Evolutionary conservation across 1,284 basidiomycete species (phyloP).

Genomic region (Dichomitus squalens): DNA sequence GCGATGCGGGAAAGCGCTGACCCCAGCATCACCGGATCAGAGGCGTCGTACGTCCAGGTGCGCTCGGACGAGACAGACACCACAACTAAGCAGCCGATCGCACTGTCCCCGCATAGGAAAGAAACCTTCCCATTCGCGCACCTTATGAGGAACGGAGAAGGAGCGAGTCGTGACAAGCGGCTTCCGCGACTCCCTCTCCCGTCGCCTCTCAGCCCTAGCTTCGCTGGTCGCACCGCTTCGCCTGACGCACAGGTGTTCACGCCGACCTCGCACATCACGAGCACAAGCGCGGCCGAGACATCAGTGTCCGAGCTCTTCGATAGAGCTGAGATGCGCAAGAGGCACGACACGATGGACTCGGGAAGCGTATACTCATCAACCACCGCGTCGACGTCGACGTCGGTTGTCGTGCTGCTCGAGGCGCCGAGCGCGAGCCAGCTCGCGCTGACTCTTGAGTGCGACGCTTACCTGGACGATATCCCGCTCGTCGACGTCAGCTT

Average conservation of each 20-base stretch:
- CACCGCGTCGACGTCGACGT: neutral
- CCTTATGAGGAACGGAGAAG: neutral
- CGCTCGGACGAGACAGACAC: neutral
- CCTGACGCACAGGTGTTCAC: neutral
- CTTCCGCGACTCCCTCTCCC: neutral
- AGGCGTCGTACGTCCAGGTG: neutral
- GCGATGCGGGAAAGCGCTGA: neutral
- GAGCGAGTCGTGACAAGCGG: neutral
- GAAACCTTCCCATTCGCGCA: neutral
- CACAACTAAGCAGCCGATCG: neutral
- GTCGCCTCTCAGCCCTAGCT: neutral
- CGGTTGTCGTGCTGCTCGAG: neutral
- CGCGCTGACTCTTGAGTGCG: neutral
- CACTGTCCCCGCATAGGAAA: neutral
- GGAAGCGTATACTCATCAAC: conserved; percentile 7
- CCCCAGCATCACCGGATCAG: too few species aligned
- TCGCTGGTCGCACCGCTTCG: neutral
- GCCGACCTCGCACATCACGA: conserved; percentile 5
- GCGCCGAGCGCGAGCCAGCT: conserved; percentile 3
- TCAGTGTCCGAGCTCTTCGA: conserved; percentile 6
- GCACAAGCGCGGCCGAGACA: neutral
- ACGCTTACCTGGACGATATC: neutral
- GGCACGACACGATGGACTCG: conserved; percentile 8
- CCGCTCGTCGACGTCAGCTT: conserved; percentile 8
- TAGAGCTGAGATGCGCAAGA: neutral